Evolutionary conservation across 768 basidiomycete species (phyloP).

Genomic region (Strobilomyces dryophilus): DNA sequence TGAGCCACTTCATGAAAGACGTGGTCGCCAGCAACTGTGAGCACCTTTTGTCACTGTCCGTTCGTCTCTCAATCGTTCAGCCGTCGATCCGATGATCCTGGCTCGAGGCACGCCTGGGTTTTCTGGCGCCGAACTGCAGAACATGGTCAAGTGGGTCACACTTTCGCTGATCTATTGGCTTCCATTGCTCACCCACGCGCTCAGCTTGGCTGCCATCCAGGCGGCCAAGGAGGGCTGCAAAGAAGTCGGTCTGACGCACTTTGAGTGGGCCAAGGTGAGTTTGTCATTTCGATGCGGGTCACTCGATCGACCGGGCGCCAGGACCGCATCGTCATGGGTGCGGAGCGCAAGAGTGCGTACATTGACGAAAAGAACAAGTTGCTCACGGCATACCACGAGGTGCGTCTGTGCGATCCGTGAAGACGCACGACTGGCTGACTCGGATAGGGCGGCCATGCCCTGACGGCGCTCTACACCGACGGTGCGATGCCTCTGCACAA

Average conservation of each 20-base stretch:
- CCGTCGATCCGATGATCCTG: slow-evolving; percentile 81
- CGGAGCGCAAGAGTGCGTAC: slow-evolving; percentile 86
- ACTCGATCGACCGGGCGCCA: slow-evolving; percentile 21
- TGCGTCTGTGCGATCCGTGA: slow-evolving; percentile 26
- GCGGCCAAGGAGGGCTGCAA: slow-evolving; percentile 80
- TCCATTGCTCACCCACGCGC: not conserved
- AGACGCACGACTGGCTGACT: slow-evolving; percentile 5
- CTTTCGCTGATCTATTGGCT: not conserved
- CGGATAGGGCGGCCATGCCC: slow-evolving; percentile 79
- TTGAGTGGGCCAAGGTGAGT: slow-evolving; percentile 95
- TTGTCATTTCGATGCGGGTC: not conserved
- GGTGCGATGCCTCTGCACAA: slow-evolving; percentile 97
- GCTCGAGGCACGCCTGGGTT: slow-evolving; percentile 95
- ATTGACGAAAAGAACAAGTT: slow-evolving; percentile 84
- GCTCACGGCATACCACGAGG: slow-evolving; percentile 96
- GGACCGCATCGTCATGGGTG: slow-evolving; percentile 97
- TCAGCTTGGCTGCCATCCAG: slow-evolving; percentile 87
- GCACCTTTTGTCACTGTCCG: slow-evolving; percentile 1
- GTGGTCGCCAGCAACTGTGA: slow-evolving; percentile 60
- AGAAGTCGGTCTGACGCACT: slow-evolving; percentile 73
- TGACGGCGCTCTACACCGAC: slow-evolving; percentile 91
- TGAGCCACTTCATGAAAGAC: slow-evolving; percentile 86
- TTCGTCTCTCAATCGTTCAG: slow-evolving; percentile 30
- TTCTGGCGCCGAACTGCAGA: slow-evolving; percentile 95
- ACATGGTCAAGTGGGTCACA: slow-evolving; percentile 85